phyloP scores from a whole-genome alignment of 2,329 filamentous ascomycete genomes.

The Diaporthe sp. region DNA sequence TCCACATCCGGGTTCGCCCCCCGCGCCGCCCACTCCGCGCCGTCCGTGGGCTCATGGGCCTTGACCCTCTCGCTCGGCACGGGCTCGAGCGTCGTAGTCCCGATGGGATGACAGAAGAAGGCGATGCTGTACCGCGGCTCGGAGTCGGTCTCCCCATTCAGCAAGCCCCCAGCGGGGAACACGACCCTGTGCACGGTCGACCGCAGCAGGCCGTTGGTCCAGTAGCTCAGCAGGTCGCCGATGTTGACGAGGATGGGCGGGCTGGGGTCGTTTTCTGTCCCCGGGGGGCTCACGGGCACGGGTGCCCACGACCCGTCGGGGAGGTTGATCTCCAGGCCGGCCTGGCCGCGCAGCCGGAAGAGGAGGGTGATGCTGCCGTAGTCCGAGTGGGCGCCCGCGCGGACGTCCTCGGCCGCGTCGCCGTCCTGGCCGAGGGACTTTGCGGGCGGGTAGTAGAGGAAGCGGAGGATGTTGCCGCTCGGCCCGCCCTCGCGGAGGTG shows the following conservation, averaged over 20 bases:
- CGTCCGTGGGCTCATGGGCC: conserved; percentile 41
- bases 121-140: conserved; percentile 73
- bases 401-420: conserved; percentile 70
- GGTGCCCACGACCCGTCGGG: conserved; percentile 67
- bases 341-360: conserved; percentile 86
- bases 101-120: conserved; percentile 75
- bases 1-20: conserved; percentile 58
- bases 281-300: conserved; percentile 73
- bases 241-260: conserved; percentile 87
- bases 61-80: conserved; percentile 70
- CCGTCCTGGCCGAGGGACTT: conserved; percentile 43
- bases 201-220: conserved; percentile 89
- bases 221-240: conserved; percentile 78
- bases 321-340: conserved; percentile 85
- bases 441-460: conserved; percentile 78
- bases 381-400: conserved; percentile 92
- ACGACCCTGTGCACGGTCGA: conserved; percentile 91
- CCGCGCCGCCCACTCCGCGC: conserved; percentile 35
- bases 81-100: conserved; percentile 60
- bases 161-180: conserved; percentile 60
- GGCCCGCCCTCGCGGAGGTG: conserved; percentile 57
- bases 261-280: conserved; percentile 65
- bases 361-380: conserved; percentile 80
- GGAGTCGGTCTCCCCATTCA: conserved; percentile 56
- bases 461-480: conserved; percentile 71